A percentile compares a stretch with the other conserved stretches of the same genome.
Evolutionary conservation across 2,329 filamentous ascomycete genomes (phyloP).

Genomic region (Bipolaris gigantea): DNA sequence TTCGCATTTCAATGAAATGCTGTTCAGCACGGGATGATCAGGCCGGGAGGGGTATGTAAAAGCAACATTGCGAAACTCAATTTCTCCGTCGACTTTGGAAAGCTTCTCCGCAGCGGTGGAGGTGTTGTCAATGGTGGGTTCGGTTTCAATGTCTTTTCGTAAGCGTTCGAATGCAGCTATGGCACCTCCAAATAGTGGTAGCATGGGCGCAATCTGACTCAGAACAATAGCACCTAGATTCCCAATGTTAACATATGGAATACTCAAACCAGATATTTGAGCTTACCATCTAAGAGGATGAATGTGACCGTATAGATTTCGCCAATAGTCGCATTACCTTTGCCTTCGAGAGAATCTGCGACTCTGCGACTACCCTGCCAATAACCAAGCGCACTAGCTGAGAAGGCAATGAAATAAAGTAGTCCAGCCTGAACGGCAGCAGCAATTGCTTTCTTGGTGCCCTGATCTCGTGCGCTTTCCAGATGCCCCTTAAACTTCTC

Average conservation of each 20-base stretch:
- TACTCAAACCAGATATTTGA: background rate
- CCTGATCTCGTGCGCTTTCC: slow-evolving; percentile 54
- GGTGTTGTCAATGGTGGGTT: slow-evolving; percentile 45
- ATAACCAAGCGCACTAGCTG: slow-evolving; percentile 67
- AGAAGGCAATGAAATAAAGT: slow-evolving; percentile 69
- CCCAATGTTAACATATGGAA: background rate
- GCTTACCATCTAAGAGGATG: slow-evolving; percentile 55
- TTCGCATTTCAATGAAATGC: slow-evolving; percentile 42
- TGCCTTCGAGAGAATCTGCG: slow-evolving; percentile 46
- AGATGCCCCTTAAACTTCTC: slow-evolving; percentile 60
- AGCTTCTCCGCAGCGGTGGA: slow-evolving; percentile 33
- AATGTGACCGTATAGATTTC: slow-evolving; percentile 60
- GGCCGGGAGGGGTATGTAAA: slow-evolving; percentile 50
- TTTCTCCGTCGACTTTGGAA: slow-evolving; percentile 50
- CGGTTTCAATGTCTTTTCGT: slow-evolving; percentile 59
- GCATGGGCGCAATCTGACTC: slow-evolving; percentile 51
- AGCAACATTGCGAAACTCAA: slow-evolving; percentile 46
- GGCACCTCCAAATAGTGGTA: slow-evolving; percentile 55
- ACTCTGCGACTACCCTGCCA: slow-evolving; percentile 66
- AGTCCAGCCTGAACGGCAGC: slow-evolving; percentile 62
- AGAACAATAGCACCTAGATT: slow-evolving; percentile 50
- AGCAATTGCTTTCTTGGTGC: slow-evolving; percentile 60
- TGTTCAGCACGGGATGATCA: slow-evolving; percentile 44
- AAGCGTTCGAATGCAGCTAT: slow-evolving; percentile 61
- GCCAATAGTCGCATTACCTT: slow-evolving; percentile 45